Base-by-base conservation (phyloP, 345 rosid genomes). In the Limnanthes douglasii region DNA sequence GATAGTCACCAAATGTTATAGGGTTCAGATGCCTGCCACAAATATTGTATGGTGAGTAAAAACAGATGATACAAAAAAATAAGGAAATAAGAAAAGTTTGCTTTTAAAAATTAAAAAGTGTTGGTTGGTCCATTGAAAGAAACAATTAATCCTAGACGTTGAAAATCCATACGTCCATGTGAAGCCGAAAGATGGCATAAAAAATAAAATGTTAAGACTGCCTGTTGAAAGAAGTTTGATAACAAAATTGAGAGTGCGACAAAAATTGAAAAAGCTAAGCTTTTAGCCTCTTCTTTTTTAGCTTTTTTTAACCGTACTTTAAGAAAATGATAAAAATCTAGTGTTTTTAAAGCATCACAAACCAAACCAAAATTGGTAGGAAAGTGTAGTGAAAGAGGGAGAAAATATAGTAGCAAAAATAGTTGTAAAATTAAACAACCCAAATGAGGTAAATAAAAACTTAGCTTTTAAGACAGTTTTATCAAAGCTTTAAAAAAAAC, bases 1-100 rank as follows among this genome's bases (percentile, higher is more conserved):
- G 76, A 15, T 69, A 69, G 15, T 61, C 54, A 15, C 76, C 76
- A 4, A 39, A 48, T 6, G 55, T 61, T 5, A 68, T 31, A 16
- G 76, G 76, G 29, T 51, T 31, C 50, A 59, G 39, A 21, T 40
- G 46, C 76, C 76, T 64, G 21, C 1, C n/a, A n/a, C n/a, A n/a
- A n/a, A n/a, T n/a, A n/a, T n/a, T n/a, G n/a, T n/a, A n/a, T n/a
- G n/a, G n/a, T n/a, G n/a, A n/a, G n/a, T n/a, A n/a, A n/a, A n/a
- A n/a, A 33, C 18, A 15, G 18, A 15, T 33, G 8, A 15, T 15
- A 33, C 15, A 2, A 4, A 9, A 5, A 18, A 20, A 20, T 8
- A 21, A 14, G 10, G 3, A 5, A 20, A 20, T 4, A 15, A 24
- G 17, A 7, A 8, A 21, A 11, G 15, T 0, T 29, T 4, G 4